These are phyloP conservation scores for Theileria parva DNA, from an alignment of 169 alveolate genomes.

Conservation along the genomic window DNA sequence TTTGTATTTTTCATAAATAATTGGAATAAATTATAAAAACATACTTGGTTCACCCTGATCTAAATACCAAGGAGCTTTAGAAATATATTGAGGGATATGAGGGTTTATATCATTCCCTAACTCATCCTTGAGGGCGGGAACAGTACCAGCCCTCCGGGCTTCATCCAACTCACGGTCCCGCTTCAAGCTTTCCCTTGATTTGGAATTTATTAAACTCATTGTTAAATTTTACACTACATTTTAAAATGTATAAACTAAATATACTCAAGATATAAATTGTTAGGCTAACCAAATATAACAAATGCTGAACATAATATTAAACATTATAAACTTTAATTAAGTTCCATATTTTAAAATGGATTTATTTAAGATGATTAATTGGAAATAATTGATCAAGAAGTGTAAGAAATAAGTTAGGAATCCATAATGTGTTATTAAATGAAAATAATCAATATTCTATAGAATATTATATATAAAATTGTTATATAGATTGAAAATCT, in stretches of 20 bases:
- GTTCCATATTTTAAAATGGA: too few species aligned
- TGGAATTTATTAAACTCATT: conserved; percentile 59
- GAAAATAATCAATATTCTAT: too few species aligned
- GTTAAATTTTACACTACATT: conserved; percentile 10
- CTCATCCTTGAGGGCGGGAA: conserved; percentile 68
- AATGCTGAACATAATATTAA: background rate
- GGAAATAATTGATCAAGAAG: background rate
- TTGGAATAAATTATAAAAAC: conserved; percentile 8
- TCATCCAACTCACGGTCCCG: conserved; percentile 68
- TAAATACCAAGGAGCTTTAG: conserved; percentile 87
- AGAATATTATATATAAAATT: background rate
- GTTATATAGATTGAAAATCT: background rate
- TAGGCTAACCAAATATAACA: background rate
- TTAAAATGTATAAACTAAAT: background rate
- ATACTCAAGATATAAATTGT: background rate
- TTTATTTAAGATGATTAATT: too few species aligned
- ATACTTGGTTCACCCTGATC: conserved; percentile 72
- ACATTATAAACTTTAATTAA: too few species aligned
- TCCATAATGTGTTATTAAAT: background rate
- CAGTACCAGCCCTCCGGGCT: conserved; percentile 70
- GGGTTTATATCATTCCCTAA: conserved; percentile 79
- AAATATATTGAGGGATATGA: conserved; percentile 83
- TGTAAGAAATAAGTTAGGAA: background rate
- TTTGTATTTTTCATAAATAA: background rate
- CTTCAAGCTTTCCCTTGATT: conserved; percentile 66